phyloP scores from a whole-genome alignment of 2,329 filamentous ascomycete genomes.

The Alternaria solani region DNA sequence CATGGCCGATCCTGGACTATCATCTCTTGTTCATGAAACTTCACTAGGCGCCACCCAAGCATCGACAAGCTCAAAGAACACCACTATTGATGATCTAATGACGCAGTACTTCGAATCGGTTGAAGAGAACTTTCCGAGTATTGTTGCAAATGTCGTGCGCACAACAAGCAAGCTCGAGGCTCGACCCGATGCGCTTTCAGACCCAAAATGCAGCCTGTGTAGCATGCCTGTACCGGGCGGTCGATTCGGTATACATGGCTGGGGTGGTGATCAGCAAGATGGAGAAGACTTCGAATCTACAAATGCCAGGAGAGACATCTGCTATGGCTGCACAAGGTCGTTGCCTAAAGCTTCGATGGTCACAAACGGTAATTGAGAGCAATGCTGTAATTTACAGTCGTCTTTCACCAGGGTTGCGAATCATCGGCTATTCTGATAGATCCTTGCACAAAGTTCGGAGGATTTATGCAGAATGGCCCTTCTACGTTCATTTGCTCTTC shows the following conservation, averaged over 20 bases:
- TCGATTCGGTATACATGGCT: slow-evolving; percentile 69
- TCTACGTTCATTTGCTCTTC: background rate
- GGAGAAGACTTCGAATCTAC: slow-evolving; percentile 33
- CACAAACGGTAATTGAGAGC: slow-evolving; percentile 7
- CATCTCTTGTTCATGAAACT: slow-evolving; percentile 46
- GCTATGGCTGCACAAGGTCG: slow-evolving; percentile 78
- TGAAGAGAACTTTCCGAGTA: slow-evolving; percentile 84
- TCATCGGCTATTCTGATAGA: background rate
- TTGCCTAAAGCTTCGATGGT: slow-evolving; percentile 25
- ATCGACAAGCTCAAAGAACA: slow-evolving; percentile 71
- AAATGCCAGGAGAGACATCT: slow-evolving; percentile 55
- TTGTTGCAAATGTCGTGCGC: slow-evolving; percentile 93
- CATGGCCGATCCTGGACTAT: slow-evolving; percentile 62
- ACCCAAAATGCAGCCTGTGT: slow-evolving; percentile 69
- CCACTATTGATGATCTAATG: slow-evolving; percentile 93
- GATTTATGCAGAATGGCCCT: background rate
- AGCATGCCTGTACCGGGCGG: slow-evolving; percentile 70
- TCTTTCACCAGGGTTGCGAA: background rate
- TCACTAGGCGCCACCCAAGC: slow-evolving; percentile 38
- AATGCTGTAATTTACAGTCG: background rate
- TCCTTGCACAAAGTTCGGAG: background rate
- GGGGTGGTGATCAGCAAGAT: slow-evolving; percentile 64
- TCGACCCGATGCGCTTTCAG: slow-evolving; percentile 40
- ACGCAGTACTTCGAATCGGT: slow-evolving; percentile 85
- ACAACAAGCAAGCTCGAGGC: slow-evolving; percentile 83